Evolutionary conservation across 2,329 filamentous ascomycete species (phyloP).

Genomic region (Xylaria sp.): DNA sequence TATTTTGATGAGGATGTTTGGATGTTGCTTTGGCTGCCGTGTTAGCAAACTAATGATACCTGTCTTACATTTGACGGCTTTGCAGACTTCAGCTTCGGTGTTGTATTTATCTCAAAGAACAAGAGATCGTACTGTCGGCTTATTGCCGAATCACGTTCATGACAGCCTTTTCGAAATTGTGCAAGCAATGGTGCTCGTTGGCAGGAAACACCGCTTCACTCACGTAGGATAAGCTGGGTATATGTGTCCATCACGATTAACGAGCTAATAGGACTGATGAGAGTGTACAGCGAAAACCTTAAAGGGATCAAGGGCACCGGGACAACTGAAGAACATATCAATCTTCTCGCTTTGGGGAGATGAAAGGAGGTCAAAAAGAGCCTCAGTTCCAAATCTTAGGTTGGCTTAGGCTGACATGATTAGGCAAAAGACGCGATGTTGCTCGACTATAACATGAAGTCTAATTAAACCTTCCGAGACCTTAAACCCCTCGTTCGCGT

Average conservation of each 20-base stretch:
- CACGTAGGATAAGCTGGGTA: not conserved
- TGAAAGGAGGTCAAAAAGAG: not conserved
- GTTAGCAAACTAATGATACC: slow-evolving; percentile 10
- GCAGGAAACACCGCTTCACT: not conserved
- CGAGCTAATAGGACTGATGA: not conserved
- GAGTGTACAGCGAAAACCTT: not conserved
- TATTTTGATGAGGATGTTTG: not conserved
- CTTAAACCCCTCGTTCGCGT: slow-evolving; percentile 15
- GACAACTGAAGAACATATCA: not conserved
- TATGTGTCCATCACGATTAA: not conserved
- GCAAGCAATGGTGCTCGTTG: not conserved
- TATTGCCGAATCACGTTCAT: no score
- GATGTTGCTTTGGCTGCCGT: not conserved
- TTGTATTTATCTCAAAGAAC: not conserved
- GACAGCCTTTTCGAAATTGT: not conserved
- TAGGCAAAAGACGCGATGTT: not conserved
- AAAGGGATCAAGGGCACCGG: not conserved
- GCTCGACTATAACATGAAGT: slow-evolving; percentile 11
- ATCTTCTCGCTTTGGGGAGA: not conserved
- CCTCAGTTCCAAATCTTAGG: not conserved
- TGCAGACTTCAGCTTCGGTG: not conserved
- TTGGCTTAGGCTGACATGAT: slow-evolving; percentile 6
- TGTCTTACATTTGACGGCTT: not conserved
- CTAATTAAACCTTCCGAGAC: slow-evolving; percentile 14
- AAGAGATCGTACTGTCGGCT: not conserved